Base-by-base conservation (phyloP, 306 rosid genomes). In the Pachyrhizus erosus region DNA sequence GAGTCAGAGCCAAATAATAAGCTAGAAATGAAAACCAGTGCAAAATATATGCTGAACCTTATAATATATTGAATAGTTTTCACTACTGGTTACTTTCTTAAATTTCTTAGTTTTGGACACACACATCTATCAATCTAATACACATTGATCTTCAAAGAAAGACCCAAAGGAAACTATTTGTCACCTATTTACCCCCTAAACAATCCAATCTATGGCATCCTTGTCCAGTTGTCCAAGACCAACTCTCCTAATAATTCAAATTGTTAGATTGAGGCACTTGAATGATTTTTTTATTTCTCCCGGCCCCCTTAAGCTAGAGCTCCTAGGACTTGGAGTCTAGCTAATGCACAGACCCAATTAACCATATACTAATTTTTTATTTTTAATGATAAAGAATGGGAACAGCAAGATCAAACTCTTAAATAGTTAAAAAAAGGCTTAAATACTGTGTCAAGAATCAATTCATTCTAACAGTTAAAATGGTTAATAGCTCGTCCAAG, bases 11-110 rank as follows among this genome's bases (percentile, higher is more conserved):
- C 51, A 43, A 70, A 58, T 18, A 21, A 54, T 11, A 54, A 76
- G 72, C 61, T 67, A 31, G 74, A 48, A 54, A 77, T 3, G 39
- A 49, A 23, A 82, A 69, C 37, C 54, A 48, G 55, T 24, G 64
- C 70, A 80, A 80, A 37, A 39, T 33, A 26, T 27, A 60, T 48
- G 4, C 49, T n/a, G 51, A 68, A 85, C 7, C 51, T 33, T 40
- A 42, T 55, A 65, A 55, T 65, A 54, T 67, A 20, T 79, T 29
- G 48, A 21, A 26, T 10, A 75, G 21, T 37, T 58, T 67, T 29
- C 57, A 26, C 79, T 14, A 45, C 40, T 33, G 11, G 26, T 17
- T n/a, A 42, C 31, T 72, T 40, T 13, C 51, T 73, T 13, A 20
- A 48, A 31, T 39, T 51, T 51, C 31, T n/a, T 24, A 69, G 9